Percentiles rank a stretch among this genome's conserved stretches.
Conservation (phyloP, 192 early-diverging fungal genomes). For the Jimgerdemannia lactiflua region DNA sequence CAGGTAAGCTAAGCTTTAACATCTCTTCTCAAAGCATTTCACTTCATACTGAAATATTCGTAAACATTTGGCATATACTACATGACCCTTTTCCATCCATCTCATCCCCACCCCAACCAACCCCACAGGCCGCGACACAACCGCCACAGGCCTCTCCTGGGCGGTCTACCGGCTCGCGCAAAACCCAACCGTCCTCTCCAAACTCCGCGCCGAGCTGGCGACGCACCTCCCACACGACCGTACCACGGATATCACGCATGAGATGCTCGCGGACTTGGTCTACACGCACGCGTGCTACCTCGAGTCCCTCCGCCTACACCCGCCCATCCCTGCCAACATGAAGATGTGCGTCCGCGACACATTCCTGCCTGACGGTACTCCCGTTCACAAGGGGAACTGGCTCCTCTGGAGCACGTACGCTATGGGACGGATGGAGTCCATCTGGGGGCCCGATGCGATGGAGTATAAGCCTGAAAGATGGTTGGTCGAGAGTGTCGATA, state of each 20-base stretch:
- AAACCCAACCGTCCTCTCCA: background rate
- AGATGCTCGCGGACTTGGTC: background rate
- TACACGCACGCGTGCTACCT: background rate
- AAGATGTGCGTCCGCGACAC: constrained; percentile 56
- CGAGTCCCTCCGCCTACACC: constrained; percentile 65
- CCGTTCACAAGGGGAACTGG: constrained; percentile 43
- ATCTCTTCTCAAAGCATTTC: too few species aligned
- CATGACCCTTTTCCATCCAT: too few species aligned
- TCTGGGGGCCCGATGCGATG: constrained; percentile 66
- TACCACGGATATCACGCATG: background rate
- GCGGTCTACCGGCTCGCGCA: constrained; percentile 25
- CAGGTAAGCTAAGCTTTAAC: background rate
- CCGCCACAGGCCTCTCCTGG: constrained; percentile 34
- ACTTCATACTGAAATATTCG: too few species aligned
- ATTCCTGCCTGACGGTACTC: constrained; percentile 57
- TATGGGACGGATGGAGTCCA: constrained; percentile 43
- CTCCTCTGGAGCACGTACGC: constrained; percentile 49
- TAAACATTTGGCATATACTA: too few species aligned
- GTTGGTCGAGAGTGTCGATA: constrained; percentile 32
- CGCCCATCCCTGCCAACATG: constrained; percentile 57
- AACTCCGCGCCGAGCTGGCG: background rate
- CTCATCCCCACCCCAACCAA: background rate
- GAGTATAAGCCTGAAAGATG: constrained; percentile 67
- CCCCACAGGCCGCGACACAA: constrained; percentile 29
- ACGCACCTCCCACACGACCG: background rate